Evolutionary conservation across 805 yeast species (phyloP), one percentile per base, ranked within the genome.

Genomic region (Blastobotrys mokoenaii): DNA sequence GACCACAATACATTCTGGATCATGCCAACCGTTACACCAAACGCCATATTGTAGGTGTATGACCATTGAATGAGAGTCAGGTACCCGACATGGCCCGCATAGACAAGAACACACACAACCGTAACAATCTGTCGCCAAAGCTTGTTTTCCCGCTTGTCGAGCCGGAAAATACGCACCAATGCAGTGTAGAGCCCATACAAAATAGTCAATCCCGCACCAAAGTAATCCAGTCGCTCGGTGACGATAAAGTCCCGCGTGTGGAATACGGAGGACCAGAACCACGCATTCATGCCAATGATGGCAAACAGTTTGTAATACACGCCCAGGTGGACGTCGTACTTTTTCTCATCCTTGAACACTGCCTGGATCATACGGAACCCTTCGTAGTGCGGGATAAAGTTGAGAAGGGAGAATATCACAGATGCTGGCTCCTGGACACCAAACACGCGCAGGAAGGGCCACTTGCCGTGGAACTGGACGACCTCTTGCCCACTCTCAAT

Each of bases 391-490:
- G 90, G 85, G 11, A 79, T 46, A 49, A 80, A 74, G 56, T 84
- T 84, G 17, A 76, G 71, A 3, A 84, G 55, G n/a, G 95, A 84
- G 62, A 93, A 90, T 1, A 87, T 16, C 1, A 84, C 79, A 11
- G 94, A 82, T 18, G 81, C 84, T 0, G 87, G 66, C 60, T 93
- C 98, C 62, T 93, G 98, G 10, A 83, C 68, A 0, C 95, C 95
- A n/a, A 73, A 64, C 0, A 84, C 58, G 41, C 98, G 71, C 14
- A 69, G 50, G 57, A 93, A 93, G 2, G 97, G 97, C 98, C 98
- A 93, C 66, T 93, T 93, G 0, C 98, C 98, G 63, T 93, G 96
- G 65, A 86, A 93, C 62, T 93, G 98, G 35, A 73, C 72, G 0
- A 86, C 67, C 46, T 78, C 80, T 48, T 73, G 70, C n/a, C 72